Percentiles rank a stretch among this genome's conserved stretches.
Conservation (phyloP, 345 rosid genomes). For the Gossypium longicalyx region DNA sequence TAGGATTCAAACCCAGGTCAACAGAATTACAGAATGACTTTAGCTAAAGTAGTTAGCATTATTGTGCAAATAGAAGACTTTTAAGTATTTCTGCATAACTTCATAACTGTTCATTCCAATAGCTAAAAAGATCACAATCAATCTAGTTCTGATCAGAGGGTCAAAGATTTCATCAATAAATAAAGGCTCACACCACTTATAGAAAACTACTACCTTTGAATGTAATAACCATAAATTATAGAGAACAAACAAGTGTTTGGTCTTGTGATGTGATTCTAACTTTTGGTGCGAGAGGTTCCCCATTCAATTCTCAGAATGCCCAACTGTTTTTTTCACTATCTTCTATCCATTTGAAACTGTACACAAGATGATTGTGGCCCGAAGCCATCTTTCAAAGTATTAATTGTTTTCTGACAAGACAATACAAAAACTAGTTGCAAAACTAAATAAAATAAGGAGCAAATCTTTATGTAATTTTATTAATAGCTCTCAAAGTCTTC, state of each 20-base stretch:
- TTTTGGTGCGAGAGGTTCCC: conserved; percentile 82
- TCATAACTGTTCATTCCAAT: neutral
- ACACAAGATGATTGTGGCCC: neutral
- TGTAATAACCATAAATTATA: neutral
- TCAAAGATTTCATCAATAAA: neutral
- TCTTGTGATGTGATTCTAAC: conserved; percentile 45
- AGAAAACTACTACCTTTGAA: neutral
- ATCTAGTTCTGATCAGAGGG: neutral
- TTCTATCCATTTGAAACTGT: neutral
- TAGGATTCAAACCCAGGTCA: neutral
- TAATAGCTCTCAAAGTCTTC: neutral
- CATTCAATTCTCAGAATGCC: conserved; percentile 81
- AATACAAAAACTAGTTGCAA: neutral
- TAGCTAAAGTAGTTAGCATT: neutral
- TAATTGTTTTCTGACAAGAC: neutral
- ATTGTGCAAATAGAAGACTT: neutral
- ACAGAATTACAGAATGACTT: neutral
- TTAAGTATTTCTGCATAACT: neutral
- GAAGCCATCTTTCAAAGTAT: neutral
- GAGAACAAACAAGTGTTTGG: neutral
- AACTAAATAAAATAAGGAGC: neutral
- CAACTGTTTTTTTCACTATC: neutral
- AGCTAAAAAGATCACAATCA: conserved; percentile 10
- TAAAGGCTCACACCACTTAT: neutral
- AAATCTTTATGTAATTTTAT: neutral